Evolutionary conservation across 2,329 filamentous ascomycete genomes (phyloP).

Genomic region (Hypoxylon rubiginosum): DNA sequence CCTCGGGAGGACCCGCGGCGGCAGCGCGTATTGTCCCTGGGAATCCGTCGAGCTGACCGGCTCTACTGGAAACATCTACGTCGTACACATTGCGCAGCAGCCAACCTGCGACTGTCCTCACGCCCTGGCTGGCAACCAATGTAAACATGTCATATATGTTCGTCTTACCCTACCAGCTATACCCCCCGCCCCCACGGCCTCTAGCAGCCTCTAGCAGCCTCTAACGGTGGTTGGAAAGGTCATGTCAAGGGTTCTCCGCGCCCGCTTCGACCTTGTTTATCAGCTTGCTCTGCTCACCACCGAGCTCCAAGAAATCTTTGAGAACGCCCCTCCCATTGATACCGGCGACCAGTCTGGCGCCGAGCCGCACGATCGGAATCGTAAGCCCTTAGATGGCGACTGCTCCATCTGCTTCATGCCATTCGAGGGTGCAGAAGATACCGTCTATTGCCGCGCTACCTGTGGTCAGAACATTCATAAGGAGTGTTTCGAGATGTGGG

Average conservation of each 20-base stretch:
- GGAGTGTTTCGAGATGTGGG: conserved; percentile 68
- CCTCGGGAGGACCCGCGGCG: conserved; percentile 56
- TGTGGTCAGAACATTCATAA: conserved; percentile 70
- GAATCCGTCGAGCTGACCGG: conserved; percentile 72
- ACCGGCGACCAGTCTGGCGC: conserved; percentile 40
- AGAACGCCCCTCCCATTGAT: conserved; percentile 65
- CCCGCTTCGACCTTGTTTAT: conserved; percentile 68
- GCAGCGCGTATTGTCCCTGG: conserved; percentile 56
- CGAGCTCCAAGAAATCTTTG: conserved; percentile 72
- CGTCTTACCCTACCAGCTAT: conserved; percentile 29
- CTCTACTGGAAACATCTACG: conserved; percentile 76
- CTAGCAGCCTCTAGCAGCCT: not conserved
- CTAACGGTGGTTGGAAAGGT: conserved; percentile 54
- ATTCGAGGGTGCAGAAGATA: conserved; percentile 55
- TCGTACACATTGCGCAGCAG: conserved; percentile 64
- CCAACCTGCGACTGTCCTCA: conserved; percentile 71
- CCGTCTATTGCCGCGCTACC: conserved; percentile 65
- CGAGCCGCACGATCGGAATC: conserved; percentile 52
- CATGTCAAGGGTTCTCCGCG: conserved; percentile 70
- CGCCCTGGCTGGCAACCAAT: conserved; percentile 66
- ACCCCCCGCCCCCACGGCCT: no score
- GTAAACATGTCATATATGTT: conserved; percentile 75
- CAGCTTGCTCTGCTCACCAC: conserved; percentile 71
- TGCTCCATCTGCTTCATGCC: conserved; percentile 70
- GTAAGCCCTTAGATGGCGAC: conserved; percentile 66